A percentile compares a stretch with the other conserved stretches of the same genome.
Conservation (phyloP, 139 green algal species). For the Deuterostichococcus epilithicus region DNA sequence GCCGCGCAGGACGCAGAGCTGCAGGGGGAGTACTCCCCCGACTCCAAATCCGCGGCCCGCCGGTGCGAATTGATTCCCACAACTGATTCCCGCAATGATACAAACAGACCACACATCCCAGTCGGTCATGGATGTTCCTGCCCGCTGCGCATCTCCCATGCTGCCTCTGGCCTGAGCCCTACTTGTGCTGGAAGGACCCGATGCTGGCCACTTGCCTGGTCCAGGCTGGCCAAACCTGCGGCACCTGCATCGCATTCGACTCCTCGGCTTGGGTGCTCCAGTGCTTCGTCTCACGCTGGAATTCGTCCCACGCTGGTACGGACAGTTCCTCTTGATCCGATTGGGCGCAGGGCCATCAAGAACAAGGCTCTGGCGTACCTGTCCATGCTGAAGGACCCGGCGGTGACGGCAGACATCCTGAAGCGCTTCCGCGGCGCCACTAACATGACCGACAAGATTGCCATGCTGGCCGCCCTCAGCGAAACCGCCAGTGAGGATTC, state of each 20-base stretch:
- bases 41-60: slow-evolving; percentile 11
- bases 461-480: slow-evolving; percentile 68
- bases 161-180: no score
- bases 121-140: no score
- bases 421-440: slow-evolving; percentile 60
- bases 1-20: slow-evolving; percentile 57
- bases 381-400: slow-evolving; percentile 57
- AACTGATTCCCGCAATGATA: no score
- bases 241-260: no score
- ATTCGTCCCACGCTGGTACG: no score
- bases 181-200: no score
- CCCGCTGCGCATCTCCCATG: no score
- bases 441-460: slow-evolving; percentile 98
- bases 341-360: slow-evolving; percentile 61
- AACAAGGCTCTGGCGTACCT: slow-evolving; percentile 80
- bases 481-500: background rate
- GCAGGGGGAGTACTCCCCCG: slow-evolving; percentile 51
- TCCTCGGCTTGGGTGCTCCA: no score
- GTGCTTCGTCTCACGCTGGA: no score
- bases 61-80: background rate
- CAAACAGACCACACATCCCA: background rate
- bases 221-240: no score
- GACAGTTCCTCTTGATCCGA: no score
- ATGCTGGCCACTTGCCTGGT: no score
- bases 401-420: slow-evolving; percentile 54